Conservation (phyloP, 2,329 filamentous ascomycete genomes). For the Aphanocladium album region DNA sequence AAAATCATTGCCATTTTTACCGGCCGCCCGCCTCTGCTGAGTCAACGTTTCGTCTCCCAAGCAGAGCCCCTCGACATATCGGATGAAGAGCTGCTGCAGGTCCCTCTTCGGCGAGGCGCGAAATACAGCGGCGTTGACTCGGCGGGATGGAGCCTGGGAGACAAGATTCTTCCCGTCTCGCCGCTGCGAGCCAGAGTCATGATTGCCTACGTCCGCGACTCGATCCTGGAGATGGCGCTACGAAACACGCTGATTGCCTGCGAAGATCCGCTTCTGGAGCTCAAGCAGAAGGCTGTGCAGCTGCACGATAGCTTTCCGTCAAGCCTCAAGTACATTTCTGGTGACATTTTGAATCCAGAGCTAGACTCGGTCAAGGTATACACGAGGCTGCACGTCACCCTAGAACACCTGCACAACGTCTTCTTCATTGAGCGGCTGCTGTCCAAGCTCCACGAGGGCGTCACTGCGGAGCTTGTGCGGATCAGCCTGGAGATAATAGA, state of each 20-base stretch:
- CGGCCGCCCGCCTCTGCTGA: slow-evolving; percentile 35
- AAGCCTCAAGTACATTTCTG: slow-evolving; percentile 41
- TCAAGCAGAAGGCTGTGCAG: slow-evolving; percentile 40
- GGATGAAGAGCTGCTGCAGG: slow-evolving; percentile 31
- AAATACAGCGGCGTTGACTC: slow-evolving; percentile 23
- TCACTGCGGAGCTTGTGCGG: slow-evolving; percentile 33
- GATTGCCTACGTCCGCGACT: slow-evolving; percentile 22
- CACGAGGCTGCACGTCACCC: slow-evolving; percentile 39
- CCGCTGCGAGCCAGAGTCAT: slow-evolving; percentile 21
- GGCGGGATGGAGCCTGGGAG: slow-evolving; percentile 34
- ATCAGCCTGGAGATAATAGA: slow-evolving; percentile 43
- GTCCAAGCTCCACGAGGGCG: slow-evolving; percentile 34
- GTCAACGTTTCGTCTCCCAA: slow-evolving; percentile 31
- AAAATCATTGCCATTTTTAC: slow-evolving; percentile 37
- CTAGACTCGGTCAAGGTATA: slow-evolving; percentile 36
- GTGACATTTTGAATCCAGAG: slow-evolving; percentile 45
- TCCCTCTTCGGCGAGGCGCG: slow-evolving; percentile 20
- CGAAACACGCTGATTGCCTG: slow-evolving; percentile 30
- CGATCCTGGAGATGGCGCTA: slow-evolving; percentile 26
- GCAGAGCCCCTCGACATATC: slow-evolving; percentile 35
- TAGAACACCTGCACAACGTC: slow-evolving; percentile 49
- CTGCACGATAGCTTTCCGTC: slow-evolving; percentile 44
- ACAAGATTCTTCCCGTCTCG: slow-evolving; percentile 27
- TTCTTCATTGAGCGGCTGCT: slow-evolving; percentile 55
- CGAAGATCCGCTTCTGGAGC: slow-evolving; percentile 35